phyloP scores from a whole-genome alignment of 306 rosid species.

The Dalbergia cochinchinensis region DNA sequence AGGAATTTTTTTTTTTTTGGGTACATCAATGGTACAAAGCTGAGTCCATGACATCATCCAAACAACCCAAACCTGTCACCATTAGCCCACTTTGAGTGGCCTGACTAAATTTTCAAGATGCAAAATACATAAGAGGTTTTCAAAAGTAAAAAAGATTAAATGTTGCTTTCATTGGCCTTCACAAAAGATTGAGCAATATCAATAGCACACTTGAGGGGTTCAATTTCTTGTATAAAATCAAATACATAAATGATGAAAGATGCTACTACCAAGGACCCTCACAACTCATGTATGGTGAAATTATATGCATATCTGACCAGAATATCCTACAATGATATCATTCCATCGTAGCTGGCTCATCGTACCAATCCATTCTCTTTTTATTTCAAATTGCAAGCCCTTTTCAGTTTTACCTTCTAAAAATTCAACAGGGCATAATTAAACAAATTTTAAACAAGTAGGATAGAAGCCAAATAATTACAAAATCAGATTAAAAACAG shows the following conservation, averaged over 20 bases:
- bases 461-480: constrained; percentile 34
- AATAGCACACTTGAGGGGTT: constrained; percentile 22
- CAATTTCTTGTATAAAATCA: constrained; percentile 23
- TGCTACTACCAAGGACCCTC: constrained; percentile 10
- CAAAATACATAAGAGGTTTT: constrained; percentile 8
- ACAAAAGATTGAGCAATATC: background rate
- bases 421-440: background rate
- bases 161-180: background rate
- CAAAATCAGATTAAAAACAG: constrained; percentile 31
- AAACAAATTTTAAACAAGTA: constrained; percentile 27
- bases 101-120: background rate
- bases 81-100: too few relatives aligned
- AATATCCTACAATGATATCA: constrained; percentile 34
- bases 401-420: constrained; percentile 23
- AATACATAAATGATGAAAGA: constrained; percentile 27
- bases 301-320: constrained; percentile 3
- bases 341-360: constrained; percentile 15
- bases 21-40: too few relatives aligned
- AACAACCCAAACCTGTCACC: too few relatives aligned
- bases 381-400: background rate
- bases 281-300: constrained; percentile 14
- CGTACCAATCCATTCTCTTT: background rate
- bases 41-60: too few relatives aligned
- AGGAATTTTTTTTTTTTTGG: too few relatives aligned
- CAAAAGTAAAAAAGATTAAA: background rate